A percentile compares a stretch with the other conserved stretches of the same genome.
These are phyloP conservation scores for Aphanomyces stellatus DNA, from an alignment of 352 stramenopile species.

Conservation along the genomic window DNA sequence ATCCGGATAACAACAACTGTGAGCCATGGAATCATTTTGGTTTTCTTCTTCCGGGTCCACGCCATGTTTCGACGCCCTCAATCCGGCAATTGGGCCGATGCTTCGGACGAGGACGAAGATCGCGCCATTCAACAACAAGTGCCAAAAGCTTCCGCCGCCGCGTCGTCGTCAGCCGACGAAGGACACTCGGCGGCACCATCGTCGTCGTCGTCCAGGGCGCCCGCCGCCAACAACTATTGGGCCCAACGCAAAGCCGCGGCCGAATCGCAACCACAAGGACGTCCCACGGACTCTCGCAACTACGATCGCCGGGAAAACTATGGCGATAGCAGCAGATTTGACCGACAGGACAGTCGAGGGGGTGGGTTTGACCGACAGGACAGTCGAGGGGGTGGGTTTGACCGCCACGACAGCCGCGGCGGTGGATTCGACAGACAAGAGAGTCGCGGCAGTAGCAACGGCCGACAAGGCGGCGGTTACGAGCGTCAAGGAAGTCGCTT, in stretches of 20 bases:
- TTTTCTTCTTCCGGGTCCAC: neutral
- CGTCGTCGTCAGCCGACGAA: too few species aligned
- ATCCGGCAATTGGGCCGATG: slow-evolving; percentile 53
- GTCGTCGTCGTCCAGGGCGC: too few species aligned
- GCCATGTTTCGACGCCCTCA: slow-evolving; percentile 65
- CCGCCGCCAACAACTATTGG: too few species aligned
- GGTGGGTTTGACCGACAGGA: slow-evolving; percentile 10
- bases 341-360: neutral
- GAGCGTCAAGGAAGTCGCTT: neutral
- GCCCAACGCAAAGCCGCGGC: too few species aligned
- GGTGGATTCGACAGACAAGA: neutral
- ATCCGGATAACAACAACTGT: neutral
- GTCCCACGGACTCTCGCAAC: slow-evolving; percentile 24
- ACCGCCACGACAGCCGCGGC: neutral
- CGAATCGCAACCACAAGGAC: too few species aligned
- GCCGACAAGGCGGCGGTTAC: slow-evolving; percentile 33
- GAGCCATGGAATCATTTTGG: slow-evolving; percentile 1
- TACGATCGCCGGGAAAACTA: slow-evolving; percentile 6
- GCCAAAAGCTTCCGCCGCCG: neutral
- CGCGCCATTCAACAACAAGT: slow-evolving; percentile 18
- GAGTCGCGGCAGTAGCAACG: slow-evolving; percentile 25
- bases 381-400: neutral
- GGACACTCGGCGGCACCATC: too few species aligned
- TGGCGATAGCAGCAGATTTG: slow-evolving; percentile 1
- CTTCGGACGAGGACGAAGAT: slow-evolving; percentile 51